A percentile compares a stretch with the other conserved stretches of the same genome.
phyloP scores from a whole-genome alignment of 1,284 basidiomycete species.

The Cutaneotrichosporon curvatum region DNA sequence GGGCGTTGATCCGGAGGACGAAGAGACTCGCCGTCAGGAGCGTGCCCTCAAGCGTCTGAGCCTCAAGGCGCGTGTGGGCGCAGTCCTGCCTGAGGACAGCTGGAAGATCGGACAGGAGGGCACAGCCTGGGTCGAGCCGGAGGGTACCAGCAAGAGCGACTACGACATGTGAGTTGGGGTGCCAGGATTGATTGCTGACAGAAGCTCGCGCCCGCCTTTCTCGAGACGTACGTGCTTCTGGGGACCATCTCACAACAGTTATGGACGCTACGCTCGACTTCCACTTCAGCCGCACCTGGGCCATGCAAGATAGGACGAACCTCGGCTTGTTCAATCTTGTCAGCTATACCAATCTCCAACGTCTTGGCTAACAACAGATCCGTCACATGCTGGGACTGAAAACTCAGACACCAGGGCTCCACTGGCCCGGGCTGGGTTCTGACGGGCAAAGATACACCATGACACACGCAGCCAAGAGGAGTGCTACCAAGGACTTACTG shows the following conservation, averaged over 20 bases:
- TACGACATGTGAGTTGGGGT: slow-evolving; percentile 20
- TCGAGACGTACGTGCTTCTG: slow-evolving; percentile 20
- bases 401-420: slow-evolving; percentile 16
- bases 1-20: background rate
- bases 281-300: slow-evolving; percentile 23
- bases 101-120: slow-evolving; percentile 28
- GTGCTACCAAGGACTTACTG: background rate
- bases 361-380: slow-evolving; percentile 25
- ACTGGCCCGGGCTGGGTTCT: slow-evolving; percentile 29
- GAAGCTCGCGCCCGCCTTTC: slow-evolving; percentile 30
- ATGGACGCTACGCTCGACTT: slow-evolving; percentile 29
- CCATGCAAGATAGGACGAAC: slow-evolving; percentile 17
- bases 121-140: slow-evolving; percentile 26
- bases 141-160: slow-evolving; percentile 15
- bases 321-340: background rate
- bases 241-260: slow-evolving; percentile 18
- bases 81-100: slow-evolving; percentile 16
- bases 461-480: background rate
- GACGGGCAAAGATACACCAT: slow-evolving; percentile 11
- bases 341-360: too few species aligned
- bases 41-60: background rate
- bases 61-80: background rate
- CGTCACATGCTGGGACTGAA: slow-evolving; percentile 25
- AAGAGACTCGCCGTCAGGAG: background rate
- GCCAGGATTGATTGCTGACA: slow-evolving; percentile 1